These are phyloP conservation scores for Rhododendron kiyosumense DNA, from an alignment of 148 eudicot species.

Conservation along the genomic window DNA sequence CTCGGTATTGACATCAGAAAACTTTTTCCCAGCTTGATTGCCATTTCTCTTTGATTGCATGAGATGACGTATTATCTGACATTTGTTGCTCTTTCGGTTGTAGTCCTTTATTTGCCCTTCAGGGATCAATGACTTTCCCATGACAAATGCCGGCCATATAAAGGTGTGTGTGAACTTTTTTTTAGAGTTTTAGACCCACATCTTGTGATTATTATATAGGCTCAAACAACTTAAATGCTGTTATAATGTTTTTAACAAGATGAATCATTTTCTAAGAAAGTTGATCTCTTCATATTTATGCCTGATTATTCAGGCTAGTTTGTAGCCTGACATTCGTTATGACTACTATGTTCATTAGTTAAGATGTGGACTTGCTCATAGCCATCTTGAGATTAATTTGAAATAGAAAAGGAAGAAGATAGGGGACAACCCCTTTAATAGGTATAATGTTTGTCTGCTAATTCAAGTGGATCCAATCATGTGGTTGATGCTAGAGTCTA, in stretches of 20 bases:
- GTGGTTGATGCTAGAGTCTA: background rate
- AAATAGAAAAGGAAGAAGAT: background rate
- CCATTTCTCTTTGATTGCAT: too few species aligned
- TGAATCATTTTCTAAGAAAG: background rate
- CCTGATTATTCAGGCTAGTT: background rate
- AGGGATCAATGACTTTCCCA: constrained; percentile 95
- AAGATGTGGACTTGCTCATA: background rate
- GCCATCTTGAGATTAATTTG: background rate
- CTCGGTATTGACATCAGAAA: background rate
- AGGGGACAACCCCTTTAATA: background rate
- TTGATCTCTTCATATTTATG: background rate
- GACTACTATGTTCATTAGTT: background rate
- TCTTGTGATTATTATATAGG: background rate
- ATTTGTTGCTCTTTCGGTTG: background rate
- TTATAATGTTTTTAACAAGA: background rate
- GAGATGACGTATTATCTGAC: too few species aligned
- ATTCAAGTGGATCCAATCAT: background rate
- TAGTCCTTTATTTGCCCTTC: constrained; percentile 99
- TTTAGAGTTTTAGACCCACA: background rate
- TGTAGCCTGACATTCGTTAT: background rate
- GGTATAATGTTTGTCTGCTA: background rate
- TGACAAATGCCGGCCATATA: constrained; percentile 81
- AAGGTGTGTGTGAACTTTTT: constrained; percentile 38
- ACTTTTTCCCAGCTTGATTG: too few species aligned
- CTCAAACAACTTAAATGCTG: background rate